A percentile compares a stretch with the other conserved stretches of the same genome.
Conservation (phyloP, 2,329 filamentous ascomycete species). For the Piedraia hortae region DNA sequence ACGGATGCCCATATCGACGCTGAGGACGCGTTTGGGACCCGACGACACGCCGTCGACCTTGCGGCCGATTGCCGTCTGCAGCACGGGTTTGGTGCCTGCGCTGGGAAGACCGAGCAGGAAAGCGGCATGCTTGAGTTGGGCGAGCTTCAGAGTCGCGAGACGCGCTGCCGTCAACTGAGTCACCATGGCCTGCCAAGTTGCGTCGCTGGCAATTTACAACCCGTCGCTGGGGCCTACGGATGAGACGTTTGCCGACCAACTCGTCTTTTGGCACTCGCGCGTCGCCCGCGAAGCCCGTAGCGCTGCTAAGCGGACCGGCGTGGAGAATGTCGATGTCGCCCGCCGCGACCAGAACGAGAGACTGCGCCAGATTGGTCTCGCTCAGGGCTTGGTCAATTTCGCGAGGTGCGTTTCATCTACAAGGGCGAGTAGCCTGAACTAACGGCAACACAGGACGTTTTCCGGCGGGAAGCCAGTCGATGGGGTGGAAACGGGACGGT, state of each 20-base stretch:
- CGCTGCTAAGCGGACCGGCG: constrained; percentile 5
- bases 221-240: constrained; percentile 48
- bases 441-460: constrained; percentile 56
- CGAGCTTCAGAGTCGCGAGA: constrained; percentile 16
- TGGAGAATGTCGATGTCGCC: constrained; percentile 12
- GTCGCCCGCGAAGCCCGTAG: constrained; percentile 8
- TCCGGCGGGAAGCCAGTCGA: constrained; percentile 51
- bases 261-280: constrained; percentile 68
- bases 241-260: constrained; percentile 50
- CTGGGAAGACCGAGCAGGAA: constrained; percentile 30
- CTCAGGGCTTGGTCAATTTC: constrained; percentile 90
- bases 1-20: constrained; percentile 61
- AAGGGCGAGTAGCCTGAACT: background rate
- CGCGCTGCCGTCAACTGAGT: background rate
- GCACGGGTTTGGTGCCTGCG: constrained; percentile 30
- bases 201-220: constrained; percentile 87
- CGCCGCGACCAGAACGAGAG: constrained; percentile 54
- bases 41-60: background rate
- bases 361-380: constrained; percentile 75
- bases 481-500: constrained; percentile 72
- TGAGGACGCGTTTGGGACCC: constrained; percentile 25
- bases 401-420: constrained; percentile 26
- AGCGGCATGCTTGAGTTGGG: constrained; percentile 30
- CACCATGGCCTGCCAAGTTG: constrained; percentile 44
- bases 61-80: constrained; percentile 13